These are phyloP conservation scores for Aspergillus panamensis DNA, from an alignment of 495 filamentous ascomycete species.

Conservation along the genomic window DNA sequence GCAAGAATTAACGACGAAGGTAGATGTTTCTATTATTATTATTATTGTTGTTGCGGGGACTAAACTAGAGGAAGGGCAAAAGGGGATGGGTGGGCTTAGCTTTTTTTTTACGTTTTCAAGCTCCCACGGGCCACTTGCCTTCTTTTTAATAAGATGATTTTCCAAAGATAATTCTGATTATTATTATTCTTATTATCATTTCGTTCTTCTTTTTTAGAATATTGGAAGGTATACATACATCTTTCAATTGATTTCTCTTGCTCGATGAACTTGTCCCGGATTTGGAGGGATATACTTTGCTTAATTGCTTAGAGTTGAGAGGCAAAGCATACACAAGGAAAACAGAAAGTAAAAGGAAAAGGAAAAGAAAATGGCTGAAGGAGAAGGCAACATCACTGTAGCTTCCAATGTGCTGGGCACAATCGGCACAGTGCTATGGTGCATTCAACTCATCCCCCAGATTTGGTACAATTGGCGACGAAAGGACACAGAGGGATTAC, in stretches of 20 bases:
- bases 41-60: background rate
- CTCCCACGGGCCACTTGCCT: too few species aligned
- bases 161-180: too few species aligned
- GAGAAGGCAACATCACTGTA: conserved; percentile 36
- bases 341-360: background rate
- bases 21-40: background rate
- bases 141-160: too few species aligned
- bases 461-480: conserved; percentile 70
- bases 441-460: conserved; percentile 51
- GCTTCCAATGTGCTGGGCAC: conserved; percentile 53
- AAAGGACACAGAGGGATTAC: conserved; percentile 71
- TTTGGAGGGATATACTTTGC: too few species aligned
- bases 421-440: conserved; percentile 55
- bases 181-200: too few species aligned
- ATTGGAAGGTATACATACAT: too few species aligned
- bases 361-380: conserved; percentile 26
- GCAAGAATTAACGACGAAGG: background rate
- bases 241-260: too few species aligned
- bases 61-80: background rate
- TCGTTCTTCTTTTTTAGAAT: too few species aligned
- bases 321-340: background rate
- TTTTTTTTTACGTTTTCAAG: too few species aligned
- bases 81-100: background rate
- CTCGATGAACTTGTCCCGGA: too few species aligned
- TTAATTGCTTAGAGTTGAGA: too few species aligned